Evolutionary conservation across 805 yeast genomes (phyloP), one percentile per base, ranked within the genome.

Genomic region (Candida railenensis): DNA sequence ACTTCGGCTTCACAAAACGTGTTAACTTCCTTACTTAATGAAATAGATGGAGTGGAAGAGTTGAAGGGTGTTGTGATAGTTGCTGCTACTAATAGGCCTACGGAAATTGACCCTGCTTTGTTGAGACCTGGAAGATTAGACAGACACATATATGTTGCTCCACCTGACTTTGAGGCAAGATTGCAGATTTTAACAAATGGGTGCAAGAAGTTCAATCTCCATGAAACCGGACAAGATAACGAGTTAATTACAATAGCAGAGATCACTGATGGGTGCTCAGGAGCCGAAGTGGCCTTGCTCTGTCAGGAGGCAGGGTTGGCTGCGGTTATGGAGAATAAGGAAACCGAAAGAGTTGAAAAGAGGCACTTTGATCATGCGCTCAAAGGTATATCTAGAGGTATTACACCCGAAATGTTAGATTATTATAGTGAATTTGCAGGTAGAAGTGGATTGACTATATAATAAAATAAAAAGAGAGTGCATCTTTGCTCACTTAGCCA

Each of bases 71-170:
- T 94, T 3, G 88, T 90, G 2, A 85, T 94, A 9, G 85, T 94
- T 22, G 99, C 97, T 1, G 99, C 99, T 8, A 94, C 99, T 0
- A 94, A 94, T 62, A 76, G 96, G 57, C 99, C 99, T 0, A 90
- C 89, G 40, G 86, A 87, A 21, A 89, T 94, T 38, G 99, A 94
- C 60, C 78, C 96, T 0, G 99, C 99, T 0, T 71, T 94, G 47
- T 71, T 94, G 60, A 81, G 99, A 58, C 99, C 99, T 0, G 99
- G 99, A 0, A 79, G 99, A 62, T 73, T 94, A 52, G 99, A 94
- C 61, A 79, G 98, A 56, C 92, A 92, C 54, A 82, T 94, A 28
- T 94, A 89, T 60, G 98, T 94, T 8, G 80, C 87, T 0, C 98
- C 98, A 2, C 99, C 99, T 0, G 96, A 91, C 59, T 66, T 57